Percentiles rank a stretch among this genome's conserved stretches.
Evolutionary conservation across 1,139 yeast genomes (phyloP).

Genomic region (Taiozyma sp.): DNA sequence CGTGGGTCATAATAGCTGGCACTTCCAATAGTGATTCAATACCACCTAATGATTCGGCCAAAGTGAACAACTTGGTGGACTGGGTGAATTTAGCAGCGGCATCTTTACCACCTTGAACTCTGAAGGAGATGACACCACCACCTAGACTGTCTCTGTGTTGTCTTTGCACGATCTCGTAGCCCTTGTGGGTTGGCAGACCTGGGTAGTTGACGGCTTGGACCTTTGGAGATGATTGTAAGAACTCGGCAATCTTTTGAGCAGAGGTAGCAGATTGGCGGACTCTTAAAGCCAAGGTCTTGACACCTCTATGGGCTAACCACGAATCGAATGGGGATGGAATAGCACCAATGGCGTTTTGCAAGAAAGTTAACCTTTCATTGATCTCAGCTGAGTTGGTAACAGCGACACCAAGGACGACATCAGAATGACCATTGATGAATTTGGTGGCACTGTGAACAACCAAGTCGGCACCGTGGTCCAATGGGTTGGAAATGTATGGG

Average conservation of each 20-base stretch:
- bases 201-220: slow-evolving; percentile 79
- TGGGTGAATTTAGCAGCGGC: slow-evolving; percentile 76
- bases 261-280: slow-evolving; percentile 62
- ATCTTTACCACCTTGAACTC: slow-evolving; percentile 77
- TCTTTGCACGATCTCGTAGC: slow-evolving; percentile 56
- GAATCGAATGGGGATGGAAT: slow-evolving; percentile 88
- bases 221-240: slow-evolving; percentile 42
- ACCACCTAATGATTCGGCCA: slow-evolving; percentile 91
- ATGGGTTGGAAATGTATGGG: slow-evolving; percentile 87
- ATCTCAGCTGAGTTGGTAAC: slow-evolving; percentile 63
- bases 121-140: slow-evolving; percentile 90
- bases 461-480: slow-evolving; percentile 78
- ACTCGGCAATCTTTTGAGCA: slow-evolving; percentile 73
- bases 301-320: slow-evolving; percentile 92
- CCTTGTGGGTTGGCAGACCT: slow-evolving; percentile 64
- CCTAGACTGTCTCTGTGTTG: slow-evolving; percentile 88
- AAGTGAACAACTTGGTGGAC: slow-evolving; percentile 69
- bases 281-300: slow-evolving; percentile 82
- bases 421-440: slow-evolving; percentile 91
- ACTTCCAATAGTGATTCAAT: slow-evolving; percentile 84
- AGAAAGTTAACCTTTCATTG: slow-evolving; percentile 63
- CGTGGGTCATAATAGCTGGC: slow-evolving; percentile 92
- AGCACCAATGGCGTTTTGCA: slow-evolving; percentile 88
- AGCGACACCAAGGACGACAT: slow-evolving; percentile 83
- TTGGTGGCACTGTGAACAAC: slow-evolving; percentile 89